These are phyloP conservation scores for Phaeotremella skinneri DNA, from an alignment of 768 basidiomycete species.

Conservation along the genomic window DNA sequence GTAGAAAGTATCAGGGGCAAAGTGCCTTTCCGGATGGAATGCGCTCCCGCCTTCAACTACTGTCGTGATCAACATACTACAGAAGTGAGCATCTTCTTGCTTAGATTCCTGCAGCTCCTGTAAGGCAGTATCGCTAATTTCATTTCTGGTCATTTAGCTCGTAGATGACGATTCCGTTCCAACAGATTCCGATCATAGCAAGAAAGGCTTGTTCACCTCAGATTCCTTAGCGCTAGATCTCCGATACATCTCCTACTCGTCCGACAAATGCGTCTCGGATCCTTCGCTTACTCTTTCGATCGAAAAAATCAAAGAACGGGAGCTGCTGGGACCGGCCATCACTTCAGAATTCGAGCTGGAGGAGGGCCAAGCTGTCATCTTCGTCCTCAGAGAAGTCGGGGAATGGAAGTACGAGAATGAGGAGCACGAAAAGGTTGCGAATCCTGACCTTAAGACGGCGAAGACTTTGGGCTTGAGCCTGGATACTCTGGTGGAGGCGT, in stretches of 20 bases:
- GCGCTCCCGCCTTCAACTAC: conserved; percentile 95
- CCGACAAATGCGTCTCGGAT: conserved; percentile 55
- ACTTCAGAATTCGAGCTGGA: conserved; percentile 61
- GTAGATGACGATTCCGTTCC: conserved; percentile 52
- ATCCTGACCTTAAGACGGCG: conserved; percentile 54
- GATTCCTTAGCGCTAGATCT: conserved; percentile 59
- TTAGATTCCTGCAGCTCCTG: neutral
- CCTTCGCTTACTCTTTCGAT: conserved; percentile 63
- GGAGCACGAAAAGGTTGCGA: conserved; percentile 46
- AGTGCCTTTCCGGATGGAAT: conserved; percentile 78
- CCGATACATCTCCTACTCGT: conserved; percentile 66
- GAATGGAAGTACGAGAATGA: conserved; percentile 40
- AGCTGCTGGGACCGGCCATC: conserved; percentile 70
- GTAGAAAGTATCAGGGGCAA: conserved; percentile 74
- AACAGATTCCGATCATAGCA: conserved; percentile 53
- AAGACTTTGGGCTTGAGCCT: conserved; percentile 56
- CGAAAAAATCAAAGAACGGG: conserved; percentile 61
- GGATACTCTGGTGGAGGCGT: conserved; percentile 57
- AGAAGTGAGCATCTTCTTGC: conserved; percentile 38
- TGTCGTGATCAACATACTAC: conserved; percentile 73
- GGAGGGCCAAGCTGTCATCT: conserved; percentile 89
- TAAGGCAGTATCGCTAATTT: neutral
- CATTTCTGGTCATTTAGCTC: conserved; percentile 23
- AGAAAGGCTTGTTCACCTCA: conserved; percentile 52
- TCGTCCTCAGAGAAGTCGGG: conserved; percentile 73